Conservation (phyloP, 2,329 filamentous ascomycete species). For the Cordyceps militaris region DNA sequence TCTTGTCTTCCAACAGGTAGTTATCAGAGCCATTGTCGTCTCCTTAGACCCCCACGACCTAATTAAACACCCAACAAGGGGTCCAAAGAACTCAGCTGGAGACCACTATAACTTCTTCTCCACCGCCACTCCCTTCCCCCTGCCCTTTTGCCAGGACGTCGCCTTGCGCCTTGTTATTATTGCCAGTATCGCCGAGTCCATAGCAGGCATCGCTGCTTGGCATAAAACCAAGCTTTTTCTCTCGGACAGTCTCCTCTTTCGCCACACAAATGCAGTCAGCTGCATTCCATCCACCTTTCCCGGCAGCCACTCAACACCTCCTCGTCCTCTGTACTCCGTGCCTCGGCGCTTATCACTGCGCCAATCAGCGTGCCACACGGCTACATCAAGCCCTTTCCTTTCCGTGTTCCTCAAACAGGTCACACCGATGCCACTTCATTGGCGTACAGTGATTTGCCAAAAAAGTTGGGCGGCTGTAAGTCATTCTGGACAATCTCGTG, state of each 20-base stretch:
- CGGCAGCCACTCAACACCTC: not conserved
- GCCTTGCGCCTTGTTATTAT: not conserved
- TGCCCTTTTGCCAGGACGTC: not conserved
- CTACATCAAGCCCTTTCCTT: not conserved
- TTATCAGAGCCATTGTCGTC: no score
- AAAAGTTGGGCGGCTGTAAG: not conserved
- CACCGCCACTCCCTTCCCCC: not conserved
- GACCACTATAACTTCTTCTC: not conserved
- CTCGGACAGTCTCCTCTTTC: not conserved
- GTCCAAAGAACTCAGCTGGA: not conserved
- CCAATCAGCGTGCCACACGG: constrained; percentile 3
- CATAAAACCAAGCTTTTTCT: not conserved
- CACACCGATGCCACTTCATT: not conserved
- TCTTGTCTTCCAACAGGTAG: no score
- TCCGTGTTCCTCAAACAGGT: not conserved
- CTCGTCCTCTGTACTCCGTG: no score
- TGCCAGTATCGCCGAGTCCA: not conserved
- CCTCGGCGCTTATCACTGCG: constrained; percentile 2
- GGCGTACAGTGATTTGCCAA: not conserved
- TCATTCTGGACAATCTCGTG: not conserved
- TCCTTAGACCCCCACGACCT: not conserved
- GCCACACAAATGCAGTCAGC: not conserved
- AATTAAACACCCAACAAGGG: constrained; percentile 3
- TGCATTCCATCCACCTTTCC: not conserved
- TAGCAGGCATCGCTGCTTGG: no score